Conservation (phyloP, 2,329 filamentous ascomycete genomes). For the Beauveria brongniartii region DNA sequence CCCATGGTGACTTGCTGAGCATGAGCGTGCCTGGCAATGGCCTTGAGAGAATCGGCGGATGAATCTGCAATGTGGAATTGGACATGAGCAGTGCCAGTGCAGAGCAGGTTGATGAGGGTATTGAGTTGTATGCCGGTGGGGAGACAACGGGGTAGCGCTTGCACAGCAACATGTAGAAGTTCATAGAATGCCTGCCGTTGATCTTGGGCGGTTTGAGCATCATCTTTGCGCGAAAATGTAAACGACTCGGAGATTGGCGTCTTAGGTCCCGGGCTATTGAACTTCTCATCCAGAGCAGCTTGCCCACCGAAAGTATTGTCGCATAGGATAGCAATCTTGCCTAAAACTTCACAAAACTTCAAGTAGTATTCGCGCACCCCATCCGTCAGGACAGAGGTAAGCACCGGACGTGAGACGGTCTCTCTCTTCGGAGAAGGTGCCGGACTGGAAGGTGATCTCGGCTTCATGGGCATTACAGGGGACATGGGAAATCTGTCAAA, state of each 20-base stretch:
- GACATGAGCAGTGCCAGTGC: constrained; percentile 93
- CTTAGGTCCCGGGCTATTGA: constrained; percentile 77
- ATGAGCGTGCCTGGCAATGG: constrained; percentile 86
- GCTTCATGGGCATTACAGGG: constrained; percentile 36
- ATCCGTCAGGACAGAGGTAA: constrained; percentile 59
- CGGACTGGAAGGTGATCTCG: constrained; percentile 19
- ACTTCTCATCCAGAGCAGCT: constrained; percentile 91
- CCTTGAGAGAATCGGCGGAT: constrained; percentile 86
- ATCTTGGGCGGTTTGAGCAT: constrained; percentile 62
- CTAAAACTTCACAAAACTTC: constrained; percentile 88
- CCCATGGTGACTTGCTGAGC: constrained; percentile 95
- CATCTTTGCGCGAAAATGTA: constrained; percentile 78
- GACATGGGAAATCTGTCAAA: constrained; percentile 41
- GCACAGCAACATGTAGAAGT: constrained; percentile 87
- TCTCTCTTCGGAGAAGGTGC: constrained; percentile 43
- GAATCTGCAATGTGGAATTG: constrained; percentile 87
- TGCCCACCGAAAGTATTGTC: constrained; percentile 97
- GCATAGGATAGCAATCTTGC: constrained; percentile 92
- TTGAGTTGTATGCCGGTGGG: constrained; percentile 89
- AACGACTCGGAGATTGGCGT: constrained; percentile 94
- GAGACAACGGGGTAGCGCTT: constrained; percentile 88
- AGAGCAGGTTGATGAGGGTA: constrained; percentile 85
- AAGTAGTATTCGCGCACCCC: constrained; percentile 77
- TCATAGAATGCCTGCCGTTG: constrained; percentile 95
- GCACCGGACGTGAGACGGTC: constrained; percentile 56